Evolutionary conservation across 139 green algal species (phyloP), one percentile per base, ranked within the genome.

Genomic region (Chlorella sp.): DNA sequence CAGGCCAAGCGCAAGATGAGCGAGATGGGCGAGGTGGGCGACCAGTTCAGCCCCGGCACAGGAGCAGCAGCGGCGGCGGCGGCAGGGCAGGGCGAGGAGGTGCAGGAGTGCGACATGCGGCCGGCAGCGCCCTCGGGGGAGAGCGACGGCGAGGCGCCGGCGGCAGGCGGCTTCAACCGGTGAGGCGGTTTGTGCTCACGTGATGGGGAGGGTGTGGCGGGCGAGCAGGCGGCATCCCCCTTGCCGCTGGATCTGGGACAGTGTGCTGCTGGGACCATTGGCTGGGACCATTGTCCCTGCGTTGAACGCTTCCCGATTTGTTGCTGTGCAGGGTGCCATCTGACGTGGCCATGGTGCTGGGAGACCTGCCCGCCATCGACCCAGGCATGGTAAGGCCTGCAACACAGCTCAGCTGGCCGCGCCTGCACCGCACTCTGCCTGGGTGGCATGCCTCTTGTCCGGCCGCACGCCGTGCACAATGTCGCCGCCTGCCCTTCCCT

Each of bases 321-420:
- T 8, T 68, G 74, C 72, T 20, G 1, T 38, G 72, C 80, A 84
- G 84, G 43, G 81, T 89, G 65, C 74, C 86, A 2, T 89, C 86
- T 11, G 86, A 89, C 26, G 51, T 87, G n/a, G 86, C 73, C 41
- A 89, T 89, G 86, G 73, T 89, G 34, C 43, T 70, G 28, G 86
- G 86, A 28, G 73, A 87, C 17, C 58, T 74, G 77, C 22, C 40
- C 16, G 80, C 54, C 36, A 67, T 68, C 3, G 54, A 60, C 51
- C 51, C 56, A 8, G 58, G 77, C 65, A 84, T 84, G 46, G 67
- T 84, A 48, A 77, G 65, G 11, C 17, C 9, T 3, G n/a, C n/a
- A 28, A 48, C 4, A 22, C 8, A 51, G 14, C 1, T 68, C 11
- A 6, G 75, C 48, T 65, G 32, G 34, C 30, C 70, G 51, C 76